Evolutionary conservation across 345 rosid genomes (phyloP), one percentile per base, ranked within the genome.

Genomic region (Geranium rotundifolium): DNA sequence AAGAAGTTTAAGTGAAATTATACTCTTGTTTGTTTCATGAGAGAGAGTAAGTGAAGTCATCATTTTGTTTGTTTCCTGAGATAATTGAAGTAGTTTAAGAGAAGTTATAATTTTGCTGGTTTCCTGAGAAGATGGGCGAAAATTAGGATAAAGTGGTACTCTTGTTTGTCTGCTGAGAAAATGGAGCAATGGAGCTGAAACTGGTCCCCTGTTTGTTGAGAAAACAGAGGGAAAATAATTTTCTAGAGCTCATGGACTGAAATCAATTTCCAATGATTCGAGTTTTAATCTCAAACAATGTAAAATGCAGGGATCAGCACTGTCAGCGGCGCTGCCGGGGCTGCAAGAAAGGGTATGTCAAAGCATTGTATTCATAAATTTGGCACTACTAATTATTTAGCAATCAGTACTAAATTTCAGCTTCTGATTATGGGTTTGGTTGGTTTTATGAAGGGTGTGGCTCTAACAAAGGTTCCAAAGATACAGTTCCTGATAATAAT

Each of bases 311-410:
- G 96, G 97, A 2, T 91, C 93, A 52, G 80, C 88, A 34, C 56
- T 91, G 63, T 82, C 97, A 9, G 86, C 71, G 57, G 95, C 70
- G 1, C 74, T 91, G 49, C 88, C 87, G 30, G 97, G 96, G 13
- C 56, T 88, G 29, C 97, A 88, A 74, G 85, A 80, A 60, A 73
- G 72, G 79, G 98, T 91, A 66, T 39, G 78, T 54, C 18, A 65
- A 54, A 19, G 27, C 27, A 18, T 46, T 3, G 10, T 7, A 19
- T 62, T 18, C 12, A 17, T 46, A 34, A 0, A 18, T 62, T 4
- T 49, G 18, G 15, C 19, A 4, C 8, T 41, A 49, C 27, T 1
- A 30, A 54, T 0, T 5, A 54, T 52, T 55, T 2, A 49, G 7
- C 14, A 14, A 62, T 50, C 0, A 15, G 17, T 61, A 54, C 5